A percentile compares a stretch with the other conserved stretches of the same genome.
phyloP scores from a whole-genome alignment of 768 basidiomycete genomes.

The Panus rudis region DNA sequence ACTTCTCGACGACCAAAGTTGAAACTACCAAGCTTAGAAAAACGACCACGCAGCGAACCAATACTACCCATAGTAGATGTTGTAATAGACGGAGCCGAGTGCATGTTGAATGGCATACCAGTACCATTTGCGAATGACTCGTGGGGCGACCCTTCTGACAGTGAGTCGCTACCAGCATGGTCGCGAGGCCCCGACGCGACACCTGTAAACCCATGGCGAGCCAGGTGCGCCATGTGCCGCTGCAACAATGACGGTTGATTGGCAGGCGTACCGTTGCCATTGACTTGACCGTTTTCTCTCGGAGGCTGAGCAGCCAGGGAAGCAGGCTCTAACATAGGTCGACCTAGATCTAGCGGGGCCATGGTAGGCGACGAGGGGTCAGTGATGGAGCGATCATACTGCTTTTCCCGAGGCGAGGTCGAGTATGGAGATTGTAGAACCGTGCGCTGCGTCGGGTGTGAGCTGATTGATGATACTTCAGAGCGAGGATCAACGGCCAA shows the following conservation, averaged over 20 bases:
- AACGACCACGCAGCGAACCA: slow-evolving; percentile 64
- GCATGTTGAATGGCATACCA: slow-evolving; percentile 27
- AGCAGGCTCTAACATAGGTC: slow-evolving; percentile 6
- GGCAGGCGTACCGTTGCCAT: slow-evolving; percentile 12
- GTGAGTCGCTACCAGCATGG: slow-evolving; percentile 43
- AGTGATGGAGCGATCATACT: slow-evolving; percentile 31
- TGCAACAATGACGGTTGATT: slow-evolving; percentile 74
- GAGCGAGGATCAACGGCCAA: slow-evolving; percentile 49
- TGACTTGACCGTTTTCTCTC: slow-evolving; percentile 10
- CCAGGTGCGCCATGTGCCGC: slow-evolving; percentile 72
- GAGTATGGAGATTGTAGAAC: slow-evolving; percentile 30
- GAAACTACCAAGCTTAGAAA: slow-evolving; percentile 72
- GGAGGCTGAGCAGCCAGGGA: slow-evolving; percentile 12
- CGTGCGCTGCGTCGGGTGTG: slow-evolving; percentile 8
- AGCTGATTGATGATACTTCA: slow-evolving; percentile 29
- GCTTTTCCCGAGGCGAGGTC: slow-evolving; percentile 35
- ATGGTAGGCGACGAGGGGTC: slow-evolving; percentile 5
- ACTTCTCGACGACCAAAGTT: slow-evolving; percentile 47
- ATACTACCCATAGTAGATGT: slow-evolving; percentile 60
- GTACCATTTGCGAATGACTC: slow-evolving; percentile 71
- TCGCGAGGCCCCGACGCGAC: slow-evolving; percentile 76
- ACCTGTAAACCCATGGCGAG: slow-evolving; percentile 77
- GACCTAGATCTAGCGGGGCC: slow-evolving; percentile 11
- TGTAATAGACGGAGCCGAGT: slow-evolving; percentile 42
- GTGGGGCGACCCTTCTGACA: slow-evolving; percentile 62